phyloP scores from a whole-genome alignment of 371 early-diverging fungal species.

The Mortierella sp. region DNA sequence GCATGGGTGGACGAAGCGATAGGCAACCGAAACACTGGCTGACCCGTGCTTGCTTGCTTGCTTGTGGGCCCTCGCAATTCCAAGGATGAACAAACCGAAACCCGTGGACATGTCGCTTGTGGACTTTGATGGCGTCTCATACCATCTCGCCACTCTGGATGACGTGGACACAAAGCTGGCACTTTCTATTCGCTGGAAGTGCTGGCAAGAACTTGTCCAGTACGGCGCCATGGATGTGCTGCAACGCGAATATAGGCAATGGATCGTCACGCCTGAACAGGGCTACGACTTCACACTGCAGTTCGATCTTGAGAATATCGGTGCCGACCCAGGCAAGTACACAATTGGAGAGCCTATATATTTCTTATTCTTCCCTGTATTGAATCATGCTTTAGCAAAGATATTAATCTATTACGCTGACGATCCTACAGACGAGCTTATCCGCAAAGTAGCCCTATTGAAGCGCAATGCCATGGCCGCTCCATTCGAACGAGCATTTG shows the following conservation, averaged over 20 bases:
- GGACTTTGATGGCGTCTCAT: constrained; percentile 96
- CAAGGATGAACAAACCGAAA: constrained; percentile 83
- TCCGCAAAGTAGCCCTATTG: constrained; percentile 84
- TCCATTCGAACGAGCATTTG: constrained; percentile 93
- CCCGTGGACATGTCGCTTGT: constrained; percentile 85
- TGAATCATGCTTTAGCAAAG: not conserved
- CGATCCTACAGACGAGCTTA: constrained; percentile 68
- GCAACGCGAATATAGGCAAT: constrained; percentile 82
- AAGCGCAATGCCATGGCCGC: constrained; percentile 95
- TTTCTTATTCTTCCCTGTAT: not conserved
- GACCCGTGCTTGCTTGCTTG: no score
- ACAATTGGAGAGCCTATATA: not conserved
- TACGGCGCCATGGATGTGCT: constrained; percentile 89
- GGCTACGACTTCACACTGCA: constrained; percentile 88
- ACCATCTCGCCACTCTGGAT: constrained; percentile 81
- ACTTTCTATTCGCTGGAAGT: constrained; percentile 87
- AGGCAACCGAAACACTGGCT: no score
- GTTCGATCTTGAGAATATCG: constrained; percentile 83
- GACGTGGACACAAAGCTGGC: constrained; percentile 75
- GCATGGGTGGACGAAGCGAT: no score
- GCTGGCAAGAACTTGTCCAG: constrained; percentile 79
- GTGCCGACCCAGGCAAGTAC: constrained; percentile 73
- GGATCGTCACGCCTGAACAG: constrained; percentile 72
- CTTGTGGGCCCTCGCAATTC: constrained; percentile 1
- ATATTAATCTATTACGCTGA: not conserved